Percentiles rank a stretch among this genome's conserved stretches.
Conservation (phyloP, 2,329 filamentous ascomycete genomes). For the Fusarium luffae region DNA sequence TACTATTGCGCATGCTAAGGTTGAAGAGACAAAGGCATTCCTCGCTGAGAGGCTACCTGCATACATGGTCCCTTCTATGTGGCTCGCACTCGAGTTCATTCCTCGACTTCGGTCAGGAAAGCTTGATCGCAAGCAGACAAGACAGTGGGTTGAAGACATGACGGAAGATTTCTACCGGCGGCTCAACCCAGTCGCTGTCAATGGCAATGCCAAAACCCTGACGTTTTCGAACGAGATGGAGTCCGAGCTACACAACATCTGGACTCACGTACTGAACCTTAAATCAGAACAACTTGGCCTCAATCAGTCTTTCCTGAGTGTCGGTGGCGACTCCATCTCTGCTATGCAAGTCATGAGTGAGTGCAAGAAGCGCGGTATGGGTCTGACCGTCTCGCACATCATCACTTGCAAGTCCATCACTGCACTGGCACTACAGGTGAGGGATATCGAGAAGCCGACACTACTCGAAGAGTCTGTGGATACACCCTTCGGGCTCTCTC, state of each 20-base stretch:
- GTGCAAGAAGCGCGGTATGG: constrained; percentile 45
- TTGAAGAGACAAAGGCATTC: constrained; percentile 25
- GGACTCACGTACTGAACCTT: constrained; percentile 36
- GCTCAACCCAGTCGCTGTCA: constrained; percentile 19
- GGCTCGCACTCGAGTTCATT: constrained; percentile 34
- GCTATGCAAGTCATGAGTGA: constrained; percentile 56
- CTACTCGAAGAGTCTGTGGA: constrained; percentile 2
- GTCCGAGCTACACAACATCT: constrained; percentile 28
- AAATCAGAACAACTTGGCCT: constrained; percentile 35
- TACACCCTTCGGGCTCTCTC: constrained; percentile 23
- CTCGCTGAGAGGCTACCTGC: constrained; percentile 32
- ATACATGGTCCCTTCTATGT: constrained; percentile 41
- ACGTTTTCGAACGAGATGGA: constrained; percentile 4
- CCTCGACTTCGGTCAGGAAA: constrained; percentile 38
- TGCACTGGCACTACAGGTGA: constrained; percentile 21
- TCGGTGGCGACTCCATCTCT: constrained; percentile 57
- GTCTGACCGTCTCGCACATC: constrained; percentile 46
- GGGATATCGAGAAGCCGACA: constrained; percentile 10
- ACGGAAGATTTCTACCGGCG: constrained; percentile 22
- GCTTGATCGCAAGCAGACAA: constrained; percentile 32
- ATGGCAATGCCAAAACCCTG: neutral
- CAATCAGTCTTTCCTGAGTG: constrained; percentile 49
- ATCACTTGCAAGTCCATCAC: constrained; percentile 44
- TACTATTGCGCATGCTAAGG: neutral
- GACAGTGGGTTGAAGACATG: constrained; percentile 32